Base-by-base conservation (phyloP, 2,329 filamentous ascomycete genomes). In the Neopestalotiopsis rosae region DNA sequence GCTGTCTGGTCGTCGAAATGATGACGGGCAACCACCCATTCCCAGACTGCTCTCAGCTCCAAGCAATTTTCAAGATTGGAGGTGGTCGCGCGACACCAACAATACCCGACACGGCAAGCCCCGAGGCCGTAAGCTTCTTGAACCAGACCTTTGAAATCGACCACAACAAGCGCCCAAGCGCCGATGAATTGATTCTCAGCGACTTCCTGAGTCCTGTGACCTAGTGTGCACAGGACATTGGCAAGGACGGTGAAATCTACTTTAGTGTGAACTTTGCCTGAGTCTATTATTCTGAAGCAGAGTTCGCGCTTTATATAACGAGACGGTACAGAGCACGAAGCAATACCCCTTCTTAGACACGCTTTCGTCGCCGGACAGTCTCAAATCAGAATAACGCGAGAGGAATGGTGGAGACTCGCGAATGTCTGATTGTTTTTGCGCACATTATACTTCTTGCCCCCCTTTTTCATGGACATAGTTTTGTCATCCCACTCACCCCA, bases 11-110 rank as follows among this genome's bases (percentile, higher is more conserved):
- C 14, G 95, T 99, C 30, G 96, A 99, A 84, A 99, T 99, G 96
- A 97, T 98, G 87, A 98, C 96, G 13, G 96, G 96, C 68, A 92
- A 90, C 59, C 96, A 98, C 79, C 96, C 96, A 1, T 98, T 98
- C 86, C 96, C 96, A 0, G 95, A 97, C 82, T 97, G 94, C 85
- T 97, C 94, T 70, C 97, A 99, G 81, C 86, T 99, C 71, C 96
- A 99, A 80, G 96, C 96, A 70, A 98, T 99, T 77, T 99, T 99
- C 87, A 97, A 97, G 84, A 98, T 99, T 79, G 95, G 95, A 52
- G 94, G 92, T 72, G 91, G 92, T 73, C 92, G 94, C 80, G 94
- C 94, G 30, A 91, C 93, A 59, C 96, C 96, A 0, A 95, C 94
- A 17, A 92, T 97, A 67, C 96, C 96, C 0, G 94, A 97, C 13